These are phyloP conservation scores for Choiromyces venosus DNA, from an alignment of 495 filamentous ascomycete genomes.

Conservation along the genomic window DNA sequence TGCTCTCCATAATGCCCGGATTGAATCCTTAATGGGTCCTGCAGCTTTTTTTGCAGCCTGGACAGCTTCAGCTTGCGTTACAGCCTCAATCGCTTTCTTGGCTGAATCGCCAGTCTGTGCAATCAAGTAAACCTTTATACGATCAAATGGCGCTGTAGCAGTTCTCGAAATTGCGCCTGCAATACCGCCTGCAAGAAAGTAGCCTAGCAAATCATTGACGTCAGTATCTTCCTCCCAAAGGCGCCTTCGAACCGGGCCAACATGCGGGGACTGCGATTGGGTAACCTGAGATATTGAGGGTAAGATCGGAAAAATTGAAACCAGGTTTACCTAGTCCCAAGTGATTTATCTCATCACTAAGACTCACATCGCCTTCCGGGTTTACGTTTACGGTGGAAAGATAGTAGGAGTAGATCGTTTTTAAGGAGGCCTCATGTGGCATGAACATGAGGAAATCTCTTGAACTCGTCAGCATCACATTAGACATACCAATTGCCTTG, in stretches of 20 bases:
- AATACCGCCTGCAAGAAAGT: constrained; percentile 90
- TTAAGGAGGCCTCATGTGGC: constrained; percentile 66
- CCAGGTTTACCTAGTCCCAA: constrained; percentile 87
- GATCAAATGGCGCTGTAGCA: constrained; percentile 89
- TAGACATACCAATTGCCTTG: background rate
- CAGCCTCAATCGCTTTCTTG: constrained; percentile 56
- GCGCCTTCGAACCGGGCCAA: constrained; percentile 29
- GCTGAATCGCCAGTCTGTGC: constrained; percentile 68
- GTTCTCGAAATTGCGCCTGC: constrained; percentile 90
- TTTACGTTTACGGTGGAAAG: constrained; percentile 83
- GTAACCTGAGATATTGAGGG: constrained; percentile 43
- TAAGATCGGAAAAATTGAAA: constrained; percentile 63
- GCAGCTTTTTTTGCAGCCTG: constrained; percentile 61
- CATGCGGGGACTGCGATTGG: constrained; percentile 19
- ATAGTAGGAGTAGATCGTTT: constrained; percentile 85
- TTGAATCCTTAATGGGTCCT: constrained; percentile 64
- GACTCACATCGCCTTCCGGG: constrained; percentile 86
- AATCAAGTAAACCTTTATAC: constrained; percentile 94
- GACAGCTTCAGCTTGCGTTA: constrained; percentile 64
- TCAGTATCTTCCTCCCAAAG: constrained; percentile 17
- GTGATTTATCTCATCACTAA: constrained; percentile 73
- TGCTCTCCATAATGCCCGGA: constrained; percentile 69
- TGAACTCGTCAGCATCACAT: constrained; percentile 23
- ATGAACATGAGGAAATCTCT: constrained; percentile 96
- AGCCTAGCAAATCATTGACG: constrained; percentile 57